Evolutionary conservation across 2,329 filamentous ascomycete genomes (phyloP), one percentile per base, ranked within the genome.

Genomic region (Chaetomium strumarium): DNA sequence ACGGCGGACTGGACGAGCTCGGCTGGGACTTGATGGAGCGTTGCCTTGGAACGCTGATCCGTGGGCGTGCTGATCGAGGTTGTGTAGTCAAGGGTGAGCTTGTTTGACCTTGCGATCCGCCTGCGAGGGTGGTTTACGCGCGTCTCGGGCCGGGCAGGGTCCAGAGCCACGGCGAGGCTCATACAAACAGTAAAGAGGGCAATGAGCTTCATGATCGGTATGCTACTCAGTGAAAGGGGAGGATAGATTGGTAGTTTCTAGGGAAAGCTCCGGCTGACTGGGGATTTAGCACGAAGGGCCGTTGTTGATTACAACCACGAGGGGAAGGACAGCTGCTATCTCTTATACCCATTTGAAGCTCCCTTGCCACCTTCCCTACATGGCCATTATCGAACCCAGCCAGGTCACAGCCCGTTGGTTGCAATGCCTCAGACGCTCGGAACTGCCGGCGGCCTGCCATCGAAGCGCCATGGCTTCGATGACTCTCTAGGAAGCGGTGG

Each of bases 131-230:
- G 51, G 3, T 20, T 13, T n/a, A 40, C 41, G 17, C 56, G 60
- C 34, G 20, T 44, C 47, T 51, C 49, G 45, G 51, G 55, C 40
- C 52, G 49, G n/a, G 53, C n/a, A 36, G 55, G 43, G 31, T 61
- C 47, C 9, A 62, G 47, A 16, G 62, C 60, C 39, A 60, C 50
- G 19, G 57, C 60, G 5, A 67, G 44, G 53, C 63, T 55, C 31
- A 63, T 44, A 16, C 66, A 52, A 2, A 66, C 52, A 44, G 63
- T 58, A 11, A 67, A 48, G 13, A 62, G 20, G 40, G 55, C 16
- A 13, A 58, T 50, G 45, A 60, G 48, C 59, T 63, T 66, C 66
- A 68, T 68, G 29, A 38, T 53, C 44, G 10, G 24, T 17, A 2
- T n/a, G 1, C 8, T 3, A 13, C 19, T 11, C 11, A 40, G 16